Conservation (phyloP, 2,329 filamentous ascomycete genomes). For the Penicillium sp. region DNA sequence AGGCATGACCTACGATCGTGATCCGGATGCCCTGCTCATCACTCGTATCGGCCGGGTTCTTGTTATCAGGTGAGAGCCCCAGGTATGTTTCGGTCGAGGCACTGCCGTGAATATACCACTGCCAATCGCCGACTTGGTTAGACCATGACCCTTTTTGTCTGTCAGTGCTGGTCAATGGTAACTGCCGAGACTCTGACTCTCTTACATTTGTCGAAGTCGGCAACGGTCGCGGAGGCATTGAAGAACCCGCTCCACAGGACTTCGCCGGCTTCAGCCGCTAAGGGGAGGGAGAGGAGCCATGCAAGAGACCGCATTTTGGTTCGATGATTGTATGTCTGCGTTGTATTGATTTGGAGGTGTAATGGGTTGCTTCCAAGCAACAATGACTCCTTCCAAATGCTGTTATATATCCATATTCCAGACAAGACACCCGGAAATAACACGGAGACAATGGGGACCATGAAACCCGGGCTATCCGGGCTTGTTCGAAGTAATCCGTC, state of each 20-base stretch:
- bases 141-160: constrained; percentile 50
- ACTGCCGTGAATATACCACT: constrained; percentile 67
- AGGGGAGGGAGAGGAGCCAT: constrained; percentile 4
- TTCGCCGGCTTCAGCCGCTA: constrained; percentile 14
- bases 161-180: neutral
- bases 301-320: neutral
- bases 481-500: neutral
- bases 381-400: neutral
- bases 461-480: neutral
- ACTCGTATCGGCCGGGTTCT: constrained; percentile 56
- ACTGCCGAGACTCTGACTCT: rapidly evolving
- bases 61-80: constrained; percentile 52
- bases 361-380: too few species aligned
- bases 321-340: too few species aligned
- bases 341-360: neutral
- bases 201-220: constrained; percentile 22
- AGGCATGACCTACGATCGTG: constrained; percentile 43
- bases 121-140: constrained; percentile 61
- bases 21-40: constrained; percentile 60
- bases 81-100: constrained; percentile 48
- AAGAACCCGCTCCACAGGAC: constrained; percentile 25
- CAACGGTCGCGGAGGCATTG: constrained; percentile 18
- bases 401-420: neutral
- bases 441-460: neutral
- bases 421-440: neutral